phyloP scores from a whole-genome alignment of 108 stramenopile genomes.

The Nitzschia sp. region DNA sequence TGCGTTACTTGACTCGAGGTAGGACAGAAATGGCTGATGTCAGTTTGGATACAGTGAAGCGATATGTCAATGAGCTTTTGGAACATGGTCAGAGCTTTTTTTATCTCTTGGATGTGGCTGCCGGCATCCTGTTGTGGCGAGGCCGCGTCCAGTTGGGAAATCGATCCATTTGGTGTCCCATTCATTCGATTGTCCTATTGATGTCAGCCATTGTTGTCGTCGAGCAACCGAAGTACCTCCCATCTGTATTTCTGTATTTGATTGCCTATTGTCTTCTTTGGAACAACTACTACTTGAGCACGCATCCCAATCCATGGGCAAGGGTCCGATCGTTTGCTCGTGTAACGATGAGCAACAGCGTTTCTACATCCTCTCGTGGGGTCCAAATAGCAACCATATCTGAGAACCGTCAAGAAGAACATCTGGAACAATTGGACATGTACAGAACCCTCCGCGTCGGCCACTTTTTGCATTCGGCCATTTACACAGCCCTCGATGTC shows the following conservation, averaged over 20 bases:
- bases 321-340: constrained; percentile 45
- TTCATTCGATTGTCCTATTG: constrained; percentile 41
- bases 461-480: constrained; percentile 19
- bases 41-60: constrained; percentile 33
- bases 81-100: constrained; percentile 28
- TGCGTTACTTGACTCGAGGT: constrained; percentile 57
- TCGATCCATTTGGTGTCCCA: constrained; percentile 43
- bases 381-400: constrained; percentile 30
- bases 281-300: constrained; percentile 31
- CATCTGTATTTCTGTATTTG: constrained; percentile 31
- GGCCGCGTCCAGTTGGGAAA: constrained; percentile 21
- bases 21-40: constrained; percentile 39
- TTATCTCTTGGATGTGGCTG: constrained; percentile 43
- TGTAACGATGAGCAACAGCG: constrained; percentile 28
- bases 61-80: constrained; percentile 36
- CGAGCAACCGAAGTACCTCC: constrained; percentile 30
- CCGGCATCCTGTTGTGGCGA: constrained; percentile 45
- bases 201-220: constrained; percentile 15
- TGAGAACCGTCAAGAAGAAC: constrained; percentile 33
- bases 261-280: constrained; percentile 36
- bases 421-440: constrained; percentile 20
- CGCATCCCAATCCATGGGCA: constrained; percentile 46
- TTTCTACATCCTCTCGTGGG: constrained; percentile 19
- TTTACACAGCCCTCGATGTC: constrained; percentile 22
- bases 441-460: constrained; percentile 33